Conservation (phyloP, 768 basidiomycete genomes). For the Hypsizygus marmoreus region DNA sequence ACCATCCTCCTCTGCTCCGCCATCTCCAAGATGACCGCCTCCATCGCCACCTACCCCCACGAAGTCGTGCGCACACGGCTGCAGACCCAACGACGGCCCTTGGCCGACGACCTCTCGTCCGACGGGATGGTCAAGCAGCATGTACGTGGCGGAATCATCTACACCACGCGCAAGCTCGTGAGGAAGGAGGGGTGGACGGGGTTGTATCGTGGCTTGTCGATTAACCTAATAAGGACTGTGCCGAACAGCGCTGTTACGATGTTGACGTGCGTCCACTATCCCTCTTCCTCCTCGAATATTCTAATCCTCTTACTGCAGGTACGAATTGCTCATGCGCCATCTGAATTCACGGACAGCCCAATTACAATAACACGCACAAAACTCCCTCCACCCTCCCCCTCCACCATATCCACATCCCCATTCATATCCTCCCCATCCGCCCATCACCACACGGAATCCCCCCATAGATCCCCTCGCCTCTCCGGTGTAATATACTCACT, state of each 20-base stretch:
- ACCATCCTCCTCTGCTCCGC: slow-evolving; percentile 89
- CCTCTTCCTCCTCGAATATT: background rate
- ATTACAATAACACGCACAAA: too few relatives aligned
- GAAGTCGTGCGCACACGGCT: slow-evolving; percentile 98
- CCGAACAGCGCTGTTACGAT: slow-evolving; percentile 97
- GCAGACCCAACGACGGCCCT: slow-evolving; percentile 78
- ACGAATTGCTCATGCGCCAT: slow-evolving; percentile 58
- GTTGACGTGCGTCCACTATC: slow-evolving; percentile 66
- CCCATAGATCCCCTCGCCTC: too few relatives aligned
- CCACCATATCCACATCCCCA: too few relatives aligned
- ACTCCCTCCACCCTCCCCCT: too few relatives aligned
- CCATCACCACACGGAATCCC: too few relatives aligned
- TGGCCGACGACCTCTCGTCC: slow-evolving; percentile 58
- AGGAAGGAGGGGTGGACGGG: slow-evolving; percentile 85
- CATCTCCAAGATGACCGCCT: slow-evolving; percentile 95
- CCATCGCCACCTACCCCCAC: slow-evolving; percentile 95
- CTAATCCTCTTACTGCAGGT: slow-evolving; percentile 30
- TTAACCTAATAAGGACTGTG: slow-evolving; percentile 93
- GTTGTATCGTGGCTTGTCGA: slow-evolving; percentile 90
- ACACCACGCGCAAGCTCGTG: slow-evolving; percentile 73
- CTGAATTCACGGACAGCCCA: slow-evolving; percentile 36
- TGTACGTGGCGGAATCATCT: slow-evolving; percentile 64
- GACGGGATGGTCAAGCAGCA: slow-evolving; percentile 62
- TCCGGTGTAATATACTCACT: too few relatives aligned
- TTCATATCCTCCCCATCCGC: too few relatives aligned